phyloP scores from a whole-genome alignment of 371 early-diverging fungal genomes.

The Phascolomyces articulosus region DNA sequence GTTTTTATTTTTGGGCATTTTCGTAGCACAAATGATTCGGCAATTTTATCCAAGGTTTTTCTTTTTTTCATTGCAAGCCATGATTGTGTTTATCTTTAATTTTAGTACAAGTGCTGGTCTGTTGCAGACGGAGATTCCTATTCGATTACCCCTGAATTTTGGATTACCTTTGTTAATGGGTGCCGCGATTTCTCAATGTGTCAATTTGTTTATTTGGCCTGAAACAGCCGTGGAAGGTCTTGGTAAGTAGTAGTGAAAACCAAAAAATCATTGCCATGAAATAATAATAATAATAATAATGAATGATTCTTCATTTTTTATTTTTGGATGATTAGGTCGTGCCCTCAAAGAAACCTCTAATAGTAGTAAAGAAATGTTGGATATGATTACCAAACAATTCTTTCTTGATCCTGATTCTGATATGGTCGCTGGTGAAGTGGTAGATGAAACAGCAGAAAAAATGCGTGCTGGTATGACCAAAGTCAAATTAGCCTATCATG shows the following conservation, averaged over 20 bases:
- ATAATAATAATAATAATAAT: background rate
- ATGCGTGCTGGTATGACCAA: slow-evolving; percentile 49
- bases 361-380: slow-evolving; percentile 46
- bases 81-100: slow-evolving; percentile 31
- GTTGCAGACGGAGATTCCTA: slow-evolving; percentile 13
- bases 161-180: slow-evolving; percentile 29
- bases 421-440: slow-evolving; percentile 28
- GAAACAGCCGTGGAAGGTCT: slow-evolving; percentile 56
- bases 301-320: background rate
- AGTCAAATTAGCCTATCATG: slow-evolving; percentile 48
- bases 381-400: slow-evolving; percentile 49
- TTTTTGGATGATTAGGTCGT: too few species aligned
- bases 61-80: slow-evolving; percentile 34
- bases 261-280: background rate
- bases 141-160: slow-evolving; percentile 12
- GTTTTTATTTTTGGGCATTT: slow-evolving; percentile 25
- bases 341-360: slow-evolving; percentile 44
- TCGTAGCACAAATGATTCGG: slow-evolving; percentile 26
- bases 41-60: slow-evolving; percentile 26
- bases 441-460: slow-evolving; percentile 32
- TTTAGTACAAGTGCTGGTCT: slow-evolving; percentile 20
- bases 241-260: slow-evolving; percentile 15
- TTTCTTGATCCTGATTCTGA: slow-evolving; percentile 45
- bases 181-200: slow-evolving; percentile 30
- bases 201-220: slow-evolving; percentile 51